Conservation (phyloP, 768 basidiomycete species). For the Candolleomyces efflorescens region DNA sequence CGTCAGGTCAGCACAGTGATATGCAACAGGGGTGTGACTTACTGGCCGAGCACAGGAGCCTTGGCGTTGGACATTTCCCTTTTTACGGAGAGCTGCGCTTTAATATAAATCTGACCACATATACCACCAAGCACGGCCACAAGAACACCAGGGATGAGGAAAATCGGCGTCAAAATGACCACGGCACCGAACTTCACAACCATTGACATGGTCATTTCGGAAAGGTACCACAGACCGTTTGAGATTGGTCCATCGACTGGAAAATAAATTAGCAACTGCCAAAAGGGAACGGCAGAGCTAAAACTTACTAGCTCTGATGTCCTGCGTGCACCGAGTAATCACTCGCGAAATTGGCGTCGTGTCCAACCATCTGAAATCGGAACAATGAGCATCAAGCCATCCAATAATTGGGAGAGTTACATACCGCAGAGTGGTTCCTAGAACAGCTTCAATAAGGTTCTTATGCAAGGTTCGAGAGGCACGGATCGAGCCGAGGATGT, state of each 20-base stretch:
- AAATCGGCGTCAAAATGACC: slow-evolving; percentile 37
- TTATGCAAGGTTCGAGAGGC: slow-evolving; percentile 52
- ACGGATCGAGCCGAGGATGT: slow-evolving; percentile 41
- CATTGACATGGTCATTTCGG: slow-evolving; percentile 30
- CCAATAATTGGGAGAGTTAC: background rate
- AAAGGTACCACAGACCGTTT: slow-evolving; percentile 21
- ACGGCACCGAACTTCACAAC: slow-evolving; percentile 39
- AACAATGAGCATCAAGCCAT: background rate
- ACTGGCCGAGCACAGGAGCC: slow-evolving; percentile 44
- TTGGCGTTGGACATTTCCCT: slow-evolving; percentile 41
- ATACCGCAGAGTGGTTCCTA: slow-evolving; percentile 58
- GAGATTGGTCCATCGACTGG: slow-evolving; percentile 45
- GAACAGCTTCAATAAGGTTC: slow-evolving; percentile 45
- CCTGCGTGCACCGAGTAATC: slow-evolving; percentile 59
- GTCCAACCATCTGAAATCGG: slow-evolving; percentile 38
- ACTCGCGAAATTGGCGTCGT: slow-evolving; percentile 44
- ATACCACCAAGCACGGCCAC: slow-evolving; percentile 13
- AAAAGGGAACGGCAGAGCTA: background rate
- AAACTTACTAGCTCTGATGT: slow-evolving; percentile 40
- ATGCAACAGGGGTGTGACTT: slow-evolving; percentile 17
- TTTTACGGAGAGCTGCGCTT: slow-evolving; percentile 42
- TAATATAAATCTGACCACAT: slow-evolving; percentile 35
- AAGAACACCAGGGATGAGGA: slow-evolving; percentile 26
- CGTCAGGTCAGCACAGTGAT: background rate
- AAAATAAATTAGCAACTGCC: background rate